These are phyloP conservation scores for Yarrowia hollandica DNA, from an alignment of 805 yeast species.

Conservation along the genomic window DNA sequence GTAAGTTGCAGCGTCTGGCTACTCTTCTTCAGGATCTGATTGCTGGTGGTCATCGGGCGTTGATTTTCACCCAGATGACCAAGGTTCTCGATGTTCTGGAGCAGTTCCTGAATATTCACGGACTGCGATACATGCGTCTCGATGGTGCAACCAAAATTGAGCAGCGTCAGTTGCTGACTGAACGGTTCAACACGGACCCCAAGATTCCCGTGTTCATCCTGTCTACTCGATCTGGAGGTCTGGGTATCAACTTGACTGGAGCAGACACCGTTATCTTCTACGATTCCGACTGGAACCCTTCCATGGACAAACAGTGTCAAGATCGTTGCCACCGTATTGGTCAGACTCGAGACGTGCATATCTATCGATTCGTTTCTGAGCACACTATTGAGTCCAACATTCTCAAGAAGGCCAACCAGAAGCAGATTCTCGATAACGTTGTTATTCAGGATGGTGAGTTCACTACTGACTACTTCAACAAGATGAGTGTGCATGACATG, in stretches of 20 bases:
- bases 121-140: conserved; percentile 88
- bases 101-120: conserved; percentile 89
- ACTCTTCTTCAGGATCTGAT: conserved; percentile 70
- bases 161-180: conserved; percentile 92
- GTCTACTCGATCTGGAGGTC: conserved; percentile 96
- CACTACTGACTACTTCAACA: conserved; percentile 93
- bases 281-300: conserved; percentile 99
- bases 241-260: conserved; percentile 96
- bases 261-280: conserved; percentile 98
- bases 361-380: conserved; percentile 93
- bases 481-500: conserved; percentile 80
- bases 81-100: conserved; percentile 91
- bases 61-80: conserved; percentile 98
- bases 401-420: conserved; percentile 89
- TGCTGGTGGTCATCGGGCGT: conserved; percentile 86
- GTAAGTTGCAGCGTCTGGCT: conserved; percentile 87
- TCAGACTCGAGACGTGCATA: conserved; percentile 96
- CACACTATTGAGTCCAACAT: conserved; percentile 95
- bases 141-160: conserved; percentile 98
- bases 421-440: conserved; percentile 88
- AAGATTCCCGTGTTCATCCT: conserved; percentile 86
- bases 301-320: conserved; percentile 99
- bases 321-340: conserved; percentile 99
- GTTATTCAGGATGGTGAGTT: conserved; percentile 98
- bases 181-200: conserved; percentile 83